Percentiles rank a stretch among this genome's conserved stretches.
Conservation (phyloP, 345 rosid genomes). For the Ceriops zippeliana region DNA sequence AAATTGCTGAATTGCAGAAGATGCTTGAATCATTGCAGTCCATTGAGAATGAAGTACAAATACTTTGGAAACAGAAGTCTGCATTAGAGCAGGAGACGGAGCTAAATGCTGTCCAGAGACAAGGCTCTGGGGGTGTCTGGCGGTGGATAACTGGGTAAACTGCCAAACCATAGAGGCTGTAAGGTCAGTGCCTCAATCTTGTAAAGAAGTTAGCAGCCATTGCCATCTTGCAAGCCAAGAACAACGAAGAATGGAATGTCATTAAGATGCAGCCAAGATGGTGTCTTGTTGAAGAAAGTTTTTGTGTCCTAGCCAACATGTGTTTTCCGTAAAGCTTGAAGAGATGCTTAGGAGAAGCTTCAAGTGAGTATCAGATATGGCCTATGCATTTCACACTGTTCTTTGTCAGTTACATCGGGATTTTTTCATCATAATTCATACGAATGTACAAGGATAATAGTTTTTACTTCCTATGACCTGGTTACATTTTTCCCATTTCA, state of each 20-base stretch:
- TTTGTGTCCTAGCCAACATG: too few species aligned
- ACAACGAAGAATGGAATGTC: too few species aligned
- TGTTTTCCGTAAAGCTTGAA: too few species aligned
- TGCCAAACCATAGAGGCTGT: constrained; percentile 14
- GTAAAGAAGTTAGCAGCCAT: neutral
- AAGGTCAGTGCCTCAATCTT: constrained; percentile 9
- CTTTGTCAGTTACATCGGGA: neutral
- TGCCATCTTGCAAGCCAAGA: neutral
- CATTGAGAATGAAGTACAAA: constrained; percentile 76
- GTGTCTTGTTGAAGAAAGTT: too few species aligned
- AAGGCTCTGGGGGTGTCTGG: constrained; percentile 87
- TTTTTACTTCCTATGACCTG: neutral
- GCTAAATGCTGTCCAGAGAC: constrained; percentile 41
- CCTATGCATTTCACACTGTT: constrained; percentile 2
- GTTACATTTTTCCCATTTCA: neutral
- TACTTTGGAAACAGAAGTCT: constrained; percentile 71
- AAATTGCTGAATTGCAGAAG: constrained; percentile 81
- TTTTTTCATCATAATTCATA: neutral
- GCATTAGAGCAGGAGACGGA: constrained; percentile 65
- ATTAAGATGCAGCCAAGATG: too few species aligned
- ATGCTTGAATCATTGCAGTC: constrained; percentile 66
- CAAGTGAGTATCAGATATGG: neutral
- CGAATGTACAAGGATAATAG: neutral
- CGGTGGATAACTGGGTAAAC: constrained; percentile 57
- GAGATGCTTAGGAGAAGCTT: neutral